Evolutionary conservation across 768 basidiomycete species (phyloP).

Genomic region (Podaxis rugospora): DNA sequence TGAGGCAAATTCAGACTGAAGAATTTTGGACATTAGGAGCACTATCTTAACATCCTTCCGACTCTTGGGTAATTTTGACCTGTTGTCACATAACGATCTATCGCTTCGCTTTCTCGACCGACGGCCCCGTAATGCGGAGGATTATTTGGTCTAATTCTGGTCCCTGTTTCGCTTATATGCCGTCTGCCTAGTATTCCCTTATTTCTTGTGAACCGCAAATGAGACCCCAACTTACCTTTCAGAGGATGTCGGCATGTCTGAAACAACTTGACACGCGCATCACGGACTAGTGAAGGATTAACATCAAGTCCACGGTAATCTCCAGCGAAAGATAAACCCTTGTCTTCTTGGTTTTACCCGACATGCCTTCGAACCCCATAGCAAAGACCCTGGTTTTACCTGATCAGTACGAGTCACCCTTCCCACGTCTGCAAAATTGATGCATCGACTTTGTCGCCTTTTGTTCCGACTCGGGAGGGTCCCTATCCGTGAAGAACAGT

Average conservation of each 20-base stretch:
- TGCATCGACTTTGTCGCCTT: not conserved
- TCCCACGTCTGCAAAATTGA: slow-evolving; percentile 1
- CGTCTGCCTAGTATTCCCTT: not conserved
- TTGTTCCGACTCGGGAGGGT: slow-evolving; percentile 10
- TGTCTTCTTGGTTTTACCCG: not conserved
- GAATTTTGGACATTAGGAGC: not conserved
- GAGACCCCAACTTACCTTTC: not conserved
- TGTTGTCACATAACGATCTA: not conserved
- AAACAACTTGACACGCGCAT: not conserved
- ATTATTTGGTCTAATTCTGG: not conserved
- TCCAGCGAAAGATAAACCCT: not conserved
- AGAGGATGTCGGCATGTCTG: not conserved
- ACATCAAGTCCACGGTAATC: not conserved
- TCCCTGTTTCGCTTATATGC: not conserved
- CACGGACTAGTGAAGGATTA: not conserved
- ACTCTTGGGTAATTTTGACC: slow-evolving; percentile 3
- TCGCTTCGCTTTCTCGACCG: not conserved
- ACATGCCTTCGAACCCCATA: not conserved
- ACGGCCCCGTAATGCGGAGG: not conserved
- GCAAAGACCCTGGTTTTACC: not conserved
- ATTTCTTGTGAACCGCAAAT: not conserved
- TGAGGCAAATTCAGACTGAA: slow-evolving; percentile 12
- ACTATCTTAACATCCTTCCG: not conserved
- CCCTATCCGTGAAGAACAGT: slow-evolving; percentile 6
- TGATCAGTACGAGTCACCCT: not conserved